Evolutionary conservation across 257 asterid species (phyloP), one percentile per base, ranked within the genome.

Genomic region (Anisodus acutangulus): DNA sequence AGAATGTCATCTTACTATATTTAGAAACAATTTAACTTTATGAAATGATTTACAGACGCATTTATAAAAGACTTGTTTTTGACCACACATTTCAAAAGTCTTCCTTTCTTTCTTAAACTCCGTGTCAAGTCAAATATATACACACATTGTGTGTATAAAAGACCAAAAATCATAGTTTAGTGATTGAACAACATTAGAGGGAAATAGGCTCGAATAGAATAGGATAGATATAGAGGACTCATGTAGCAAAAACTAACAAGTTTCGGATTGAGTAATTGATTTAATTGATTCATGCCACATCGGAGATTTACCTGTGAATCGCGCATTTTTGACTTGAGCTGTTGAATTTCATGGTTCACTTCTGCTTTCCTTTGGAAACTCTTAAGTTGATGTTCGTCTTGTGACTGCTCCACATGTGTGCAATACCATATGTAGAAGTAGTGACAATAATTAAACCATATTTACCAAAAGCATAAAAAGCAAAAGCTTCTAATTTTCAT

Each of bases 311-410:
- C 97, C 98, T 94, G 98, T 76, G 99, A 97, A 54, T 95, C 99
- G 22, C 98, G 97, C 99, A 95, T 95, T 87, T 93, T 95, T 41
- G 95, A 82, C 91, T 93, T 93, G 35, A 97, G 91, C 86, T 90
- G 99, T 90, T 97, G 99, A 90, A 97, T 93, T 92, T 97, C 97
- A 90, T 93, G 94, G 89, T 89, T 93, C 87, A 97, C 96, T 91
- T 97, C 98, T 55, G 99, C 98, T 87, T 97, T 97, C 86, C 95
- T 91, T 89, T 93, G 94, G 87, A 95, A 97, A 91, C 92, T 90
- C 89, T 84, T 93, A 62, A 93, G 87, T 86, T 97, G 98, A 83
- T 89, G 89, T 85, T 93, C 97, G 82, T 95, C 97, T 90, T 94
- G 97, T 55, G 96, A 91, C 99, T 97, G 91, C 85, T 87, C 37